Evolutionary conservation across 1,139 yeast species (phyloP).

Genomic region (Kurtzmaniella natalensis): DNA sequence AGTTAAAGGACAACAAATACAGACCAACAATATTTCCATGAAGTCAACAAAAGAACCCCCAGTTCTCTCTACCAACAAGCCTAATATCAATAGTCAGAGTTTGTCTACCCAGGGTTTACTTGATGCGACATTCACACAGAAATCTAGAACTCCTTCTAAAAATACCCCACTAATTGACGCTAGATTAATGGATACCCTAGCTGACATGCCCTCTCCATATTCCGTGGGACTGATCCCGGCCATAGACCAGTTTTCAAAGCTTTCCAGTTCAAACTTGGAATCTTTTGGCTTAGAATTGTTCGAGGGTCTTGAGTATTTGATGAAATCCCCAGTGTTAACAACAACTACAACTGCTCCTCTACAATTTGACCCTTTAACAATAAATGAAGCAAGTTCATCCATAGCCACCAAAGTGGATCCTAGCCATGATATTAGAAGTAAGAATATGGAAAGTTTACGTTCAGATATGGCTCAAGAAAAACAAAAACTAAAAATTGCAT

Average conservation of each 20-base stretch:
- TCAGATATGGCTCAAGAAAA: too few relatives aligned
- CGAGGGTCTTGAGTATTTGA: slow-evolving; percentile 19
- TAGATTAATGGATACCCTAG: not conserved
- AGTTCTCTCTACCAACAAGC: not conserved
- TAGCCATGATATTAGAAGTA: not conserved
- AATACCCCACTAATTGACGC: too few relatives aligned
- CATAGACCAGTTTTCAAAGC: not conserved
- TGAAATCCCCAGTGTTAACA: slow-evolving; percentile 10
- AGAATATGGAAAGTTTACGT: not conserved
- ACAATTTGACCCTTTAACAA: not conserved
- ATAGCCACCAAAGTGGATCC: not conserved
- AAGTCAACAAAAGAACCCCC: not conserved
- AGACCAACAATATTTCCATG: not conserved
- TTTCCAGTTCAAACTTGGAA: slow-evolving; percentile 6
- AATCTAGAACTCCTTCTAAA: too few relatives aligned
- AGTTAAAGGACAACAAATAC: not conserved
- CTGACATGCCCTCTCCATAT: not conserved
- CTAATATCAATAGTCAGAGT: not conserved
- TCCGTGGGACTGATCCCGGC: too few relatives aligned
- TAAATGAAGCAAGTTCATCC: not conserved
- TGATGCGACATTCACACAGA: too few relatives aligned
- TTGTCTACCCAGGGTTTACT: too few relatives aligned
- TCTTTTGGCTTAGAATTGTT: slow-evolving; percentile 14
- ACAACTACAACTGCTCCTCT: not conserved
- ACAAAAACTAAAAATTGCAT: too few relatives aligned